Evolutionary conservation across 2,329 filamentous ascomycete genomes (phyloP), one percentile per base, ranked within the genome.

Genomic region (Epichloe festucae): DNA sequence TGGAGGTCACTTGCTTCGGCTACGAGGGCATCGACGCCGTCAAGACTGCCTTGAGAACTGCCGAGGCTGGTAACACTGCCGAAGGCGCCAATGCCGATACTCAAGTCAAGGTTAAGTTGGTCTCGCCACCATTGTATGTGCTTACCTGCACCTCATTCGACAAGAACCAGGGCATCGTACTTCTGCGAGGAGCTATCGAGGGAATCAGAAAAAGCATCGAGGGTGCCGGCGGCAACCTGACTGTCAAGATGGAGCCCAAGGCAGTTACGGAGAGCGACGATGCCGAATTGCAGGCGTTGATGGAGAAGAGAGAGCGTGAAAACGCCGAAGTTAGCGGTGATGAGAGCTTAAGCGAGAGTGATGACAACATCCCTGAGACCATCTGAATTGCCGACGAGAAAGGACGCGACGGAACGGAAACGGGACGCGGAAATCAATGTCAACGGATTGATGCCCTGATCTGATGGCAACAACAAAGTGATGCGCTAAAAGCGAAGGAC

Each of bases 11-110:
- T 55, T 95, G 89, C 75, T 90, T 89, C 73, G 86, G 87, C 56
- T 98, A 97, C 68, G 93, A 97, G 62, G 93, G 93, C 59, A 98
- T 98, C 73, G 93, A 98, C 65, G 93, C 94, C 42, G 89, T 98
- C 70, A 98, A 98, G 81, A 79, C 82, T 36, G 90, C 94, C 47
- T 81, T 98, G 53, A 82, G 89, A 66, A 88, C 84, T 56, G 94
- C 93, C 54, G 93, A 98, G 74, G 87, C 87, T 55, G 84, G 85
- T 70, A 97, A 95, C 79, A 95, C 89, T 14, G 76, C 82, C 7
- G 57, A 55, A n/a, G 53, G 38, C 39, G 54, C 55, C 36, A 56
- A 54, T n/a, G 41, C 52, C 51, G 89, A 96, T 52, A 93, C 84
- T 62, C 89, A 95, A 70, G 89, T 98, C 73, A 97, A 97, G 78